Evolutionary conservation across 768 basidiomycete genomes (phyloP), one percentile per base, ranked within the genome.

Genomic region (Phanerodontia chrysosporium): DNA sequence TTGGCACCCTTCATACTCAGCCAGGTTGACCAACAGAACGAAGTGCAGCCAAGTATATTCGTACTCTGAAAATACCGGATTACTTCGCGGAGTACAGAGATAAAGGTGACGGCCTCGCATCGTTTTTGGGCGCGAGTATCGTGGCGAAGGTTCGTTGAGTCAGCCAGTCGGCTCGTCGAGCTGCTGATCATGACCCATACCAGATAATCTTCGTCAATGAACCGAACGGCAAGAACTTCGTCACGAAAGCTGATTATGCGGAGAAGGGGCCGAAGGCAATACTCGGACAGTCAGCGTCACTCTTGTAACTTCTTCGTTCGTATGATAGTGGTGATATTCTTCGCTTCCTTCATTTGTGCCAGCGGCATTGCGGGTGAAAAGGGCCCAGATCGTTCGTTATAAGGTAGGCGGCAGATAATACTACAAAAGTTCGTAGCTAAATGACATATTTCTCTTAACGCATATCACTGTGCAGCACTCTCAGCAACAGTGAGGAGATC

Each of bases 61-160:
- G 84, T 24, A 76, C 84, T 6, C 69, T 92, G 51, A 80, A 75
- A 35, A 81, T 94, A 8, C 93, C 94, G 0, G 93, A 95, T 30
- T 95, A 95, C 71, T 97, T 93, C 69, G 87, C 89, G 8, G 92
- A 95, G 69, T 97, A 90, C 66, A 79, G 91, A 58, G 90, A 93
- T 51, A 90, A 84, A 45, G 92, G 92, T 1, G 90, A 92, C 55
- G 87, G 87, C 1, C 76, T 87, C 39, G 87, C 90, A 3, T 85
- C 87, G 12, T 95, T 93, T 76, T 73, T 95, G 58, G 92, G 92
- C 1, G 78, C 85, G 18, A 87, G 87, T 64, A 92, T 95, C 62
- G 81, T 86, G n/a, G 92, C 90, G 6, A 95, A 94, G 79, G 92
- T 90, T 54, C 54, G 16, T 28, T 42, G 36, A 18, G 18, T 14